Conservation (phyloP, 306 rosid species). For the Medicago arabica region DNA sequence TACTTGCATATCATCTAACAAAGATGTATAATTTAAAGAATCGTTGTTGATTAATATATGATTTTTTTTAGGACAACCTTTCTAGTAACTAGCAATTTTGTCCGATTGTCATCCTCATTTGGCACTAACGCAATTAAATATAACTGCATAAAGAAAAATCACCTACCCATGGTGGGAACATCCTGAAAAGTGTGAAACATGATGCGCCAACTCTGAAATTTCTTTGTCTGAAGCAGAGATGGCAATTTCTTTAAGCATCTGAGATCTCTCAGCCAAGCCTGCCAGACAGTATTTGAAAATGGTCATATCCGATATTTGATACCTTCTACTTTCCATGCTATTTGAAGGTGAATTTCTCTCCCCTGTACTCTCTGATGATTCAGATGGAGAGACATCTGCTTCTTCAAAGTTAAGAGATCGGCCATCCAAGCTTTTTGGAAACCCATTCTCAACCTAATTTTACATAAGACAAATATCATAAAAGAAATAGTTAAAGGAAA, state of each 20-base stretch:
- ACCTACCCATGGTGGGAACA: constrained; percentile 93
- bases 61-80: constrained; percentile 30
- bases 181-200: constrained; percentile 82
- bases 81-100: constrained; percentile 30
- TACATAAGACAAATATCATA: constrained; percentile 19
- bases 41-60: constrained; percentile 21
- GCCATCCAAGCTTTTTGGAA: constrained; percentile 49
- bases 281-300: constrained; percentile 89
- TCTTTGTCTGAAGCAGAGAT: constrained; percentile 62
- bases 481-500: constrained; percentile 15
- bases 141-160: constrained; percentile 19
- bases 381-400: constrained; percentile 63
- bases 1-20: neutral
- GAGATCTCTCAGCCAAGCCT: constrained; percentile 75
- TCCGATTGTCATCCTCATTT: constrained; percentile 33
- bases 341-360: constrained; percentile 59
- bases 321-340: constrained; percentile 54
- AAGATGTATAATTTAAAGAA: constrained; percentile 25
- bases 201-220: constrained; percentile 68
- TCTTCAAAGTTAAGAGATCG: constrained; percentile 58
- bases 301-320: constrained; percentile 70
- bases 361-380: constrained; percentile 72
- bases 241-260: constrained; percentile 89
- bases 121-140: constrained; percentile 12
- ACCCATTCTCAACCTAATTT: constrained; percentile 65